phyloP scores from a whole-genome alignment of 306 rosid species.

The Glycine soja region DNA sequence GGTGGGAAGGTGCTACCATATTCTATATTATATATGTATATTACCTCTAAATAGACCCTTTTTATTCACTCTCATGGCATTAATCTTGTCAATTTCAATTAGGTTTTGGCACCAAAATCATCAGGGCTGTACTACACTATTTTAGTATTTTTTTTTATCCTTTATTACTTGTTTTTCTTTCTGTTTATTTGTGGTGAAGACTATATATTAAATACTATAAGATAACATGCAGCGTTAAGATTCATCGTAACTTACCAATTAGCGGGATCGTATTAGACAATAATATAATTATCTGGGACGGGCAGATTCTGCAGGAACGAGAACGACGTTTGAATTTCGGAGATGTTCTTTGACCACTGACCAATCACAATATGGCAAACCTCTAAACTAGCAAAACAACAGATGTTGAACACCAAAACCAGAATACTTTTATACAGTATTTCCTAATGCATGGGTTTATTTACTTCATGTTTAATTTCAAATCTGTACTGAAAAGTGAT shows the following conservation, averaged over 20 bases:
- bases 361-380: background rate
- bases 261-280: background rate
- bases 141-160: background rate
- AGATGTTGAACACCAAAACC: background rate
- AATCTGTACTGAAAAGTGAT: too few species aligned
- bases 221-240: conserved; percentile 10
- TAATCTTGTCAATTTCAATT: background rate
- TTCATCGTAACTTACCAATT: conserved; percentile 10
- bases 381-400: background rate
- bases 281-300: background rate
- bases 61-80: background rate
- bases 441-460: background rate
- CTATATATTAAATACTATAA: background rate
- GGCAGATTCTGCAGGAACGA: background rate
- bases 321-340: conserved; percentile 14
- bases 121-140: background rate
- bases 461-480: background rate
- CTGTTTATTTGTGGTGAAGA: background rate
- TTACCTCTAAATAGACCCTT: too few species aligned
- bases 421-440: too few species aligned
- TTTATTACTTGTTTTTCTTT: too few species aligned
- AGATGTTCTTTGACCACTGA: conserved; percentile 14
- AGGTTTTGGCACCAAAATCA: background rate
- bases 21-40: too few species aligned
- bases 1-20: too few species aligned